Percentiles rank a stretch among this genome's conserved stretches.
These are phyloP conservation scores for Achaetomium macrosporum DNA, from an alignment of 2,329 filamentous ascomycete species.

Conservation along the genomic window DNA sequence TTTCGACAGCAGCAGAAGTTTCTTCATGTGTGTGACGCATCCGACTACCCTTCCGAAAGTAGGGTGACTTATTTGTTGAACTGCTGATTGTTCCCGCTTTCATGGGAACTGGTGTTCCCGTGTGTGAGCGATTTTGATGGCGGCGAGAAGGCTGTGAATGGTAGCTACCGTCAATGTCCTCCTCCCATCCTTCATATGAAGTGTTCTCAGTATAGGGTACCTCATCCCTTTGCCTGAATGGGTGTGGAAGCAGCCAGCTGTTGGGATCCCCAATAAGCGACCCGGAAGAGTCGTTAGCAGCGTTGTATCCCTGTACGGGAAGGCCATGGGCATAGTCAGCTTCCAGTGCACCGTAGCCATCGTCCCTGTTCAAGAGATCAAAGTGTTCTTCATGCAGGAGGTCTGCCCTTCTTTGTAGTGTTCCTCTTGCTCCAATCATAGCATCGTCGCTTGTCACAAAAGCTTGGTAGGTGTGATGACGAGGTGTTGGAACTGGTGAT, in stretches of 20 bases:
- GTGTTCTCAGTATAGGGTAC: not conserved
- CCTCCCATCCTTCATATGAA: not conserved
- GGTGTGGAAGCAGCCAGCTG: constrained; percentile 11
- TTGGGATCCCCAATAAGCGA: not conserved
- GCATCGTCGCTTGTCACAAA: too few relatives aligned
- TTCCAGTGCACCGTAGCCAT: too few relatives aligned
- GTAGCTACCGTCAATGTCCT: too few relatives aligned
- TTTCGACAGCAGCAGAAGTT: too few relatives aligned
- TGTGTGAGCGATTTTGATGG: not conserved
- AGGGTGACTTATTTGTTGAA: not conserved
- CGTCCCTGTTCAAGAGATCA: too few relatives aligned
- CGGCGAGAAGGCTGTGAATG: not conserved
- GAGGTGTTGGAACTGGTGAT: not conserved
- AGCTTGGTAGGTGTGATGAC: too few relatives aligned
- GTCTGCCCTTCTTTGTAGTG: too few relatives aligned
- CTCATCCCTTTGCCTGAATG: not conserved
- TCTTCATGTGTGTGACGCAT: too few relatives aligned
- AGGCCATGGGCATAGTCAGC: too few relatives aligned
- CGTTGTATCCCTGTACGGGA: not conserved
- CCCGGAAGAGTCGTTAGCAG: not conserved
- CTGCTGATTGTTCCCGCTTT: not conserved
- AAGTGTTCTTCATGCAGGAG: too few relatives aligned
- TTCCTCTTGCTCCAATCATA: too few relatives aligned
- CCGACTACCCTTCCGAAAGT: not conserved
- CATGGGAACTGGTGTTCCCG: not conserved